Base-by-base conservation (phyloP, 768 basidiomycete genomes). In the Arthromyces matolae region DNA sequence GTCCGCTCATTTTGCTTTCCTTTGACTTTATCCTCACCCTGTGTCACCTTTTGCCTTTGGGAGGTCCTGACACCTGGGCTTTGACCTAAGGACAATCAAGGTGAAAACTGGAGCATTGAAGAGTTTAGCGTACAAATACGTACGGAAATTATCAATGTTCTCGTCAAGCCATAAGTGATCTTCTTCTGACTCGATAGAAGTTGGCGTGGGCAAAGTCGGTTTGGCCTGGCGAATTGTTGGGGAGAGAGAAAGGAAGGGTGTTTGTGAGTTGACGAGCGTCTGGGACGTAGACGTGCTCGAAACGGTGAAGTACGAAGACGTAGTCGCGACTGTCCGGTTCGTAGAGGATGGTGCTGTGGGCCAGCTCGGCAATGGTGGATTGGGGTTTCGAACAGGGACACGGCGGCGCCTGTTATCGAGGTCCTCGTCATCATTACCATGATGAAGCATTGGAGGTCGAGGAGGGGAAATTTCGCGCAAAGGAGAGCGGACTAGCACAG, bases 381-480 rank as follows among this genome's bases (percentile, higher is more conserved):
- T 34, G 16, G 41, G 20, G 22, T 27, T 51, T 18, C 49, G 45
- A 24, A 44, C 57, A 13, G 72, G 71, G 10, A 73, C 42, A 23
- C 64, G 63, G 5, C 72, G 67, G 16, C 71, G 64, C 8, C 66
- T 67, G 12, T 65, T 64, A 43, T 70, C 68, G 49, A 72, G 65
- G 39, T 71, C 64, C 36, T 62, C 60, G 47, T 75, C 73, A 34
- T 75, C 70, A 18, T 70, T 62, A 20, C 63, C 60, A 23, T 51
- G 50, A 13, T 47, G 42, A 16, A 55, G 48, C 8, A 51, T 39
- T 8, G 63, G 50, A 18, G 65, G 59, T 1, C 63, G 55, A 18
- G 63, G 65, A 13, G 66, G 68, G 5, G 66, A 60, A 13, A 73
- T 72, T 43, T 72, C 71, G 28, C 65, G 59, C 19, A 73, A 48